These are phyloP conservation scores for Aspergillus sparsus DNA, from an alignment of 495 filamentous ascomycete species.

Conservation along the genomic window DNA sequence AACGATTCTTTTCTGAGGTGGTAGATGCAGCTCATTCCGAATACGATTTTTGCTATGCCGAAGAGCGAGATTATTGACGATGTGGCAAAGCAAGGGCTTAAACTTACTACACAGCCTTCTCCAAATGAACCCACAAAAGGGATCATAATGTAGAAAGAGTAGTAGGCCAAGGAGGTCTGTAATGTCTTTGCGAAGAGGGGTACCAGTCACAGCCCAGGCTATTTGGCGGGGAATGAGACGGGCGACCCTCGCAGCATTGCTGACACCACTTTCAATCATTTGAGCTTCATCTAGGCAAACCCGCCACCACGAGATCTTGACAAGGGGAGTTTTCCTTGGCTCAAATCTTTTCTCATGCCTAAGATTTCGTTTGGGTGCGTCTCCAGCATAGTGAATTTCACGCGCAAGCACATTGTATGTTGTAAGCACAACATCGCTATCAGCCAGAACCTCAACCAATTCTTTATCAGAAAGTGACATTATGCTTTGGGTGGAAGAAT, in stretches of 20 bases:
- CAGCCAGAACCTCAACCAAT: constrained; percentile 48
- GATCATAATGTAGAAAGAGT: constrained; percentile 76
- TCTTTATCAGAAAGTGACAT: constrained; percentile 37
- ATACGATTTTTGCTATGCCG: constrained; percentile 84
- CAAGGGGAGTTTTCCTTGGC: constrained; percentile 69
- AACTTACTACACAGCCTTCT: constrained; percentile 59
- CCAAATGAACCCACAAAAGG: constrained; percentile 72
- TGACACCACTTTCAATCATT: constrained; percentile 88
- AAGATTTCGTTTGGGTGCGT: constrained; percentile 62
- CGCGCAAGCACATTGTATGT: constrained; percentile 77
- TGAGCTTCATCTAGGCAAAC: constrained; percentile 94
- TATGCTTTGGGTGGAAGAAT: too few relatives aligned
- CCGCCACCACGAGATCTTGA: constrained; percentile 85
- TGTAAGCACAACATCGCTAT: constrained; percentile 81
- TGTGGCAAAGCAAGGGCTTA: constrained; percentile 58
- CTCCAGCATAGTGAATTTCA: constrained; percentile 75
- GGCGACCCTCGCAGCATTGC: constrained; percentile 78
- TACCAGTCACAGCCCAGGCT: constrained; percentile 93
- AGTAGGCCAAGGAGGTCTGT: constrained; percentile 69
- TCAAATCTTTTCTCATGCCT: constrained; percentile 68
- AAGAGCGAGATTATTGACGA: constrained; percentile 71
- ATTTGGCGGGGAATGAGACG: constrained; percentile 77
- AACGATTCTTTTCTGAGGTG: constrained; percentile 79
- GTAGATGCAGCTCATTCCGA: constrained; percentile 64
- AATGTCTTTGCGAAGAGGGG: constrained; percentile 78